Percentiles rank a stretch among this genome's conserved stretches.
These are phyloP conservation scores for Leishmania amazonensis DNA, from an alignment of 208 protist genomes.

Conservation along the genomic window DNA sequence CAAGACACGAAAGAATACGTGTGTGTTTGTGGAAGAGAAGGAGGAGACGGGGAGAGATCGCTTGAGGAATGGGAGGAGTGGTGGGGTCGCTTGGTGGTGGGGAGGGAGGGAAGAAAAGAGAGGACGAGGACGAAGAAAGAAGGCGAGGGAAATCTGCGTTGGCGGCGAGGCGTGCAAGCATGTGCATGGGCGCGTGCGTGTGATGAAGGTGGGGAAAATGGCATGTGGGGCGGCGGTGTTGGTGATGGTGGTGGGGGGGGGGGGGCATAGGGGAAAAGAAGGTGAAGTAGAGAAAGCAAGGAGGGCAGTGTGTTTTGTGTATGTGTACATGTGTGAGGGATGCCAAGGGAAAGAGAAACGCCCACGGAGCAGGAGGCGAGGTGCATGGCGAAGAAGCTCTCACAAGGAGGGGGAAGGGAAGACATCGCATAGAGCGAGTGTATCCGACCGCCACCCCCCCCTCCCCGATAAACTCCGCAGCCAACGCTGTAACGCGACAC, in stretches of 20 bases:
- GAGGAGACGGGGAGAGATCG: neutral
- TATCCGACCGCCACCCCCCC: neutral
- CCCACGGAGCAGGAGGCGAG: neutral
- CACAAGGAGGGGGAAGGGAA: neutral
- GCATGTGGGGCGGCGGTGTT: neutral
- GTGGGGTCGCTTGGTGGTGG: neutral
- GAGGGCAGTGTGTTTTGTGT: neutral
- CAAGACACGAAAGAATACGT: constrained; percentile 13
- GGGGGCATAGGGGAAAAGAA: neutral
- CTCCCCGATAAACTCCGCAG: neutral
- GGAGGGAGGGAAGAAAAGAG: neutral
- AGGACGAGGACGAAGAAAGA: constrained; percentile 7
- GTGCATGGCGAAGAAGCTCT: neutral
- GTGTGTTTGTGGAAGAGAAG: neutral
- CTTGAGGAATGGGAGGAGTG: neutral
- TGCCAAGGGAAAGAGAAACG: neutral
- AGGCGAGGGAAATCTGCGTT: constrained; percentile 5
- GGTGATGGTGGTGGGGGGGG: neutral
- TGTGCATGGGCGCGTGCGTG: constrained; percentile 10
- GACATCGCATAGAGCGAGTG: neutral
- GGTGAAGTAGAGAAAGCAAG: neutral
- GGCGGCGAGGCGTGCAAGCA: neutral
- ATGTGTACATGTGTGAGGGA: neutral
- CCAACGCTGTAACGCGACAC: neutral
- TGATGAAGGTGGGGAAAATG: neutral